Conservation (phyloP, 805 yeast genomes). For the Schwanniomyces sp. region DNA sequence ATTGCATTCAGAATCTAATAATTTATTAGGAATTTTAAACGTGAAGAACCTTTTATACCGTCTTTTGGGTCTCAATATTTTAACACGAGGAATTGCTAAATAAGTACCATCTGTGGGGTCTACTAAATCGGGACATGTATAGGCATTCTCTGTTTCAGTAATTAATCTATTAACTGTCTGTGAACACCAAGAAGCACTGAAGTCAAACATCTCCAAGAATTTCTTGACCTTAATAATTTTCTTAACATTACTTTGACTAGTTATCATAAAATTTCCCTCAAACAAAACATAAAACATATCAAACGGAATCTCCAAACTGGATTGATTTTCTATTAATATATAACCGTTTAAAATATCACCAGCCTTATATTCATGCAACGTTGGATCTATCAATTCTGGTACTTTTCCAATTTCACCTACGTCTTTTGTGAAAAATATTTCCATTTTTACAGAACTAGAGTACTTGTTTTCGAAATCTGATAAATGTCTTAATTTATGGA, state of each 20-base stretch:
- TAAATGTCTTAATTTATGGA: conserved; percentile 31
- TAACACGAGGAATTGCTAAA: conserved; percentile 14
- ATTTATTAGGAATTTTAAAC: conserved; percentile 35
- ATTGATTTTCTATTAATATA: conserved; percentile 41
- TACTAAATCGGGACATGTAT: conserved; percentile 11
- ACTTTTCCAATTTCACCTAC: conserved; percentile 25
- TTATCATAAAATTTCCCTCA: conserved; percentile 47
- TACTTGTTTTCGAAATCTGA: conserved; percentile 24
- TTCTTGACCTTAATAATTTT: conserved; percentile 20
- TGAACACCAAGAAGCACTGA: conserved; percentile 51
- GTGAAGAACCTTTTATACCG: conserved; percentile 40
- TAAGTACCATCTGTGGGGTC: conserved; percentile 29
- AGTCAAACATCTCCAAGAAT: conserved; percentile 50
- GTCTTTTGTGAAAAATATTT: conserved; percentile 33
- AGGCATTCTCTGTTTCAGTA: conserved; percentile 17
- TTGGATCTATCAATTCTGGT: conserved; percentile 30
- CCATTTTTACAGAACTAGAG: conserved; percentile 25
- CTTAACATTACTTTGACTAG: conserved; percentile 13
- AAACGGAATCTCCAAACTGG: conserved; percentile 47
- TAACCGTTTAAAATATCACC: conserved; percentile 70
- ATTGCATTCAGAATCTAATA: conserved; percentile 38
- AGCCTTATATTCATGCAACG: conserved; percentile 53
- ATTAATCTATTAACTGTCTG: conserved; percentile 31
- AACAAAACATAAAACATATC: conserved; percentile 62
- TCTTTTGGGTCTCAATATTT: conserved; percentile 17